These are phyloP conservation scores for Parvularia atlantis DNA, from an alignment of 78 protist genomes.

Conservation along the genomic window DNA sequence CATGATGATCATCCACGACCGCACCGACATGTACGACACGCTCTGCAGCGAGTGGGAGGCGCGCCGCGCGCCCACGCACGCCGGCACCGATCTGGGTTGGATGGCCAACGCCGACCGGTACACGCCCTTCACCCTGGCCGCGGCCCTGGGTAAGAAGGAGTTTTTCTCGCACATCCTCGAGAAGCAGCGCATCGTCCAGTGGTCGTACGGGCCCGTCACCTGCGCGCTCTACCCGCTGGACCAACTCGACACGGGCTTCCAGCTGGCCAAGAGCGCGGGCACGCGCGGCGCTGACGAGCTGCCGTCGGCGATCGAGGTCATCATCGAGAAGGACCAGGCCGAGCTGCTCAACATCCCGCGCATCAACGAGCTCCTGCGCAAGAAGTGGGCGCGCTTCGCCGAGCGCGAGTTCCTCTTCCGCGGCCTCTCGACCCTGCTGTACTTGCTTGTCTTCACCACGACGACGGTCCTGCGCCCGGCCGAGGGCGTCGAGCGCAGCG, in stretches of 20 bases:
- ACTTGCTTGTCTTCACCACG: neutral
- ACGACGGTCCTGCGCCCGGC: neutral
- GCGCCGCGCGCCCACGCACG: neutral
- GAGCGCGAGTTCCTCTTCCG: neutral
- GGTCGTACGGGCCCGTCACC: neutral
- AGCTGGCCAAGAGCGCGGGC: neutral
- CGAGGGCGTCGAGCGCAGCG: neutral
- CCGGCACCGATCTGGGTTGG: neutral
- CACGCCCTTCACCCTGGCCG: neutral
- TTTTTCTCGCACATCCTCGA: neutral
- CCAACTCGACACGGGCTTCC: neutral
- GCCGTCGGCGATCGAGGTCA: neutral
- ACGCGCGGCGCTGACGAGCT: neutral
- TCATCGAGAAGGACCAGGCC: neutral
- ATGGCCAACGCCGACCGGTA: neutral
- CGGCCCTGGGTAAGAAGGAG: neutral
- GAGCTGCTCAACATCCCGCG: neutral
- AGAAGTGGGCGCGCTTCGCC: neutral
- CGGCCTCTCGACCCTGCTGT: neutral
- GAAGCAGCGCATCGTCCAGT: neutral
- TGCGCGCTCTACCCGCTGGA: neutral
- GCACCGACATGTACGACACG: neutral
- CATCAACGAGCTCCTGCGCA: neutral
- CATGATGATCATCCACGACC: neutral
- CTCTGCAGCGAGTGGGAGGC: neutral